Evolutionary conservation across 176 grass and related monocot species (phyloP), one percentile per base, ranked within the genome.

Genomic region (Oryza officinalis): DNA sequence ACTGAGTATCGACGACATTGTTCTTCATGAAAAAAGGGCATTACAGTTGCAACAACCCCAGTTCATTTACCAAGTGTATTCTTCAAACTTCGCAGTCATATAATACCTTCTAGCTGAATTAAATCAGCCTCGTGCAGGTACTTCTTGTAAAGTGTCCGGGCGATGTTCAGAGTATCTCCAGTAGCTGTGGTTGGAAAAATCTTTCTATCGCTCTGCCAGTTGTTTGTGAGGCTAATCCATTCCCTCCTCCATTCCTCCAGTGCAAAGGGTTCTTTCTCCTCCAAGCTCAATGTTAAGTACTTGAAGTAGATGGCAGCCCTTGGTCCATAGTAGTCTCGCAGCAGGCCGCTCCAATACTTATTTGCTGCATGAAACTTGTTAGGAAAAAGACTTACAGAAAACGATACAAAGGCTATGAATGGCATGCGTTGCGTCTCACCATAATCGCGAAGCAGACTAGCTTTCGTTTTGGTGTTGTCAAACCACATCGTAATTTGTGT

Each of bases 401-500:
- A 49, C 4, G n/a, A 15, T 26, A 72, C 8, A 5, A 63, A 71
- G 66, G 13, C 15, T 27, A 50, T 44, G 67, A 49, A 14, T 33
- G 13, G 17, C 18, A 84, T 37, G 37, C 30, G 30, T 30, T 8
- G 6, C 37, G 22, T 15, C 66, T 73, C 71, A 97, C 91, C 91
- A n/a, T 97, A 94, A 44, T 97, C 94, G 4, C 72, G 94, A 18
- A 97, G 74, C 20, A 94, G 67, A 84, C 94, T 97, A 86, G 94
- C 94, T 90, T 90, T 80, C 43, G 87, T 88, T 13, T 92, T 72
- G 0, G 90, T 91, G 64, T 94, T 97, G 84, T 97, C 94, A 72
- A 94, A 97, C 94, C 94, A 97, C 91, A 97, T 92, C 30, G 94
- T 97, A 69, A 97, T 86, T 81, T 97, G 91, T 67, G 91, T 97